Base-by-base conservation (phyloP, 441 rosid genomes). In the Corymbia citriodora region DNA sequence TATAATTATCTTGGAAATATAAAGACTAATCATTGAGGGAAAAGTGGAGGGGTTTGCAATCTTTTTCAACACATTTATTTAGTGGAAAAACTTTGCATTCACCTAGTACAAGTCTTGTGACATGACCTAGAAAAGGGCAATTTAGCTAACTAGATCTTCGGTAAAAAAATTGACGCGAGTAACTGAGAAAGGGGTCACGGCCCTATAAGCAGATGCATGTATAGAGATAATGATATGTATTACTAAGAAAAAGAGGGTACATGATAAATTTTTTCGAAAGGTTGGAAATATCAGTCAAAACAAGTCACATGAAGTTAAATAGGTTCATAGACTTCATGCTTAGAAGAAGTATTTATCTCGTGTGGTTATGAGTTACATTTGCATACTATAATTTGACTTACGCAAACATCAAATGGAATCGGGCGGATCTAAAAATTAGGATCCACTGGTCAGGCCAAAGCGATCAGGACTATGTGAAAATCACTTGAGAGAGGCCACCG, bases 101-200 rank as follows among this genome's bases (percentile, higher is more conserved):
- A 36, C 40, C 40, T 36, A 36, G 40, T 36, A 36, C 3, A 36
- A 36, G 6, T 40, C 45, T 40, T 10, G 14, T 59, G n/a, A 29
- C 65, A 1, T 4, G 65, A 59, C 65, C n/a, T 25, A 10, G 25
- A 59, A 25, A 59, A 25, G 25, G 3, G 25, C 65, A 59, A 59
- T 10, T 10, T 59, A 25, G n/a, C 65, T 59, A 59, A 25, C 14
- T 0, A 40, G 65, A 59, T 59, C 65, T 9, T 25, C 4, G 10
- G n/a, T 3, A 40, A 2, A 59, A 59, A 59, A 59, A 59, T 25
- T 7, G 0, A 59, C n/a, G 11, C 1, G 0, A 29, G 25, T 59
- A 25, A 59, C 65, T 59, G 14, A 59, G 11, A 25, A 21, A 10
- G 23, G 10, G n/a, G 3, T 59, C 1, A 0, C 7, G 25, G 25